Evolutionary conservation across 495 filamentous ascomycete species (phyloP).

Genomic region (Podospora fimiseda): DNA sequence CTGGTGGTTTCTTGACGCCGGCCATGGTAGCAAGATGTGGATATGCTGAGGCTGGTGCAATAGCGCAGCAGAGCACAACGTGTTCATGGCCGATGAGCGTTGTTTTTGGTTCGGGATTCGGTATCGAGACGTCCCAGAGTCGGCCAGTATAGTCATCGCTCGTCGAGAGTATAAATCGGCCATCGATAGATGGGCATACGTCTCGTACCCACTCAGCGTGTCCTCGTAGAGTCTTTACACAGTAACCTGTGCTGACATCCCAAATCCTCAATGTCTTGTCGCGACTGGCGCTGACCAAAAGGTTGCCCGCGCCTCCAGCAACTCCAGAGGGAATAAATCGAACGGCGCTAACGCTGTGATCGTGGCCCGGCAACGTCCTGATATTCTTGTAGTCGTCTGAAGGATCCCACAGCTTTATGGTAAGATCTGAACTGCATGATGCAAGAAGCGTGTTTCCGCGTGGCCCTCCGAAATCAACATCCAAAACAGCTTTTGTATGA

Average conservation of each 20-base stretch:
- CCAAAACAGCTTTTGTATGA: slow-evolving; percentile 83
- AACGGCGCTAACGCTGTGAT: slow-evolving; percentile 82
- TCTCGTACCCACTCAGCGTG: slow-evolving; percentile 90
- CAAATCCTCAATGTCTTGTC: slow-evolving; percentile 83
- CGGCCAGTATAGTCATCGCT: slow-evolving; percentile 76
- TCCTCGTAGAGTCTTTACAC: slow-evolving; percentile 74
- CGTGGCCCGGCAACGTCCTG: slow-evolving; percentile 85
- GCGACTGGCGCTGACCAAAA: slow-evolving; percentile 72
- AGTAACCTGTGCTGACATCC: slow-evolving; percentile 91
- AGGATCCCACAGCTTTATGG: slow-evolving; percentile 96
- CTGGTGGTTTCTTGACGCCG: slow-evolving; percentile 71
- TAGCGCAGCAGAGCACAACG: slow-evolving; percentile 77
- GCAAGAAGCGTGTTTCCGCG: slow-evolving; percentile 80
- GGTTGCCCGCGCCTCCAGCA: slow-evolving; percentile 62
- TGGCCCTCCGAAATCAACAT: slow-evolving; percentile 88
- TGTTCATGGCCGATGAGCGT: slow-evolving; percentile 88
- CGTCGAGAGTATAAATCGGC: slow-evolving; percentile 71
- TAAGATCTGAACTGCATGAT: slow-evolving; percentile 83
- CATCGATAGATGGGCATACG: slow-evolving; percentile 75
- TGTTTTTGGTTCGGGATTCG: slow-evolving; percentile 65
- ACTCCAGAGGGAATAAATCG: slow-evolving; percentile 82
- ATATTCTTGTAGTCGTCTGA: slow-evolving; percentile 94
- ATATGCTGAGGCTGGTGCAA: slow-evolving; percentile 79
- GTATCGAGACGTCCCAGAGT: slow-evolving; percentile 75
- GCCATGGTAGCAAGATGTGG: slow-evolving; percentile 69